Percentiles rank a stretch among this genome's conserved stretches.
Evolutionary conservation across 2,329 filamentous ascomycete genomes (phyloP).

Genomic region (Didymella pomorum): DNA sequence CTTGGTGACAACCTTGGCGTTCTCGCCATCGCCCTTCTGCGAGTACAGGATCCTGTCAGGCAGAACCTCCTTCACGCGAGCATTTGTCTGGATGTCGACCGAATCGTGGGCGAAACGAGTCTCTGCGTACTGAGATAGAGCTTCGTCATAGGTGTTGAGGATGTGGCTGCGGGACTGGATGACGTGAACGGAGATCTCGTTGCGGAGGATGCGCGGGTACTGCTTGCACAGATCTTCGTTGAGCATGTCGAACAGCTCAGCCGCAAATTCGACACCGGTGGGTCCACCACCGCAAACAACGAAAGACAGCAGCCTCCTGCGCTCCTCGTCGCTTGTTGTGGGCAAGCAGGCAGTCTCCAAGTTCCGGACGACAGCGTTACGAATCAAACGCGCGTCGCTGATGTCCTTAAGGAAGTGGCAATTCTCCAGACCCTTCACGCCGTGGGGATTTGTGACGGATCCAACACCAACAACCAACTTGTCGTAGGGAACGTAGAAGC

Average conservation of each 20-base stretch:
- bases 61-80: conserved; percentile 88
- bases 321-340: conserved; percentile 87
- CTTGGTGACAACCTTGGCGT: conserved; percentile 81
- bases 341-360: conserved; percentile 92
- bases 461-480: conserved; percentile 94
- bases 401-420: conserved; percentile 97
- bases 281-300: conserved; percentile 95
- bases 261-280: conserved; percentile 96
- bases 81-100: conserved; percentile 90
- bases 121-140: conserved; percentile 90
- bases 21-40: conserved; percentile 69
- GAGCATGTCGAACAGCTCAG: conserved; percentile 92
- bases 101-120: conserved; percentile 88
- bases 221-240: conserved; percentile 83
- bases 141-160: conserved; percentile 97
- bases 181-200: conserved; percentile 96
- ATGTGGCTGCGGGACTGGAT: conserved; percentile 96
- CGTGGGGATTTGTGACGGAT: conserved; percentile 91
- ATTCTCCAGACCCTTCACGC: conserved; percentile 91
- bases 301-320: conserved; percentile 87
- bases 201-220: conserved; percentile 90
- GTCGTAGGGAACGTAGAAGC: conserved; percentile 96
- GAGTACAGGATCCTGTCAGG: conserved; percentile 87
- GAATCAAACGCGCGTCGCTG: conserved; percentile 86
- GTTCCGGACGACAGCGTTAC: conserved; percentile 87